A percentile compares a stretch with the other conserved stretches of the same genome.
Conservation (phyloP, 768 basidiomycete species). For the Naematelia encephala region DNA sequence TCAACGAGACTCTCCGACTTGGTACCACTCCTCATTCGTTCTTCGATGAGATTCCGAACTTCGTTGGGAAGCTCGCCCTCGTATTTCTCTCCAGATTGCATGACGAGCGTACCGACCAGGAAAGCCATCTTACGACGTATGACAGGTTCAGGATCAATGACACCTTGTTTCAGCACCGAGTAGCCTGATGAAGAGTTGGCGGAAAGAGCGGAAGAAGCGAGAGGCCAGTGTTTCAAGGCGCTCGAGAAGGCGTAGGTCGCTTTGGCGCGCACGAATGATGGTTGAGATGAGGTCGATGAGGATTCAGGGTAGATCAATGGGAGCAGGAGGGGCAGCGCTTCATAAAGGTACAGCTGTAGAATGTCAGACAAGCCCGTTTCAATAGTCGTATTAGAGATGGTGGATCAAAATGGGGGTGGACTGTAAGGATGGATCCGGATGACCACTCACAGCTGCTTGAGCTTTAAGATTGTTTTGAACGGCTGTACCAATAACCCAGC, state of each 20-base stretch:
- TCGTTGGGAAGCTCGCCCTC: conserved; percentile 33
- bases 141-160: conserved; percentile 37
- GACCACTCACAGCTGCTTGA: conserved; percentile 48
- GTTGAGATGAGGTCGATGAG: conserved; percentile 21
- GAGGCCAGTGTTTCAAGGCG: conserved; percentile 49
- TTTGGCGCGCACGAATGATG: conserved; percentile 39
- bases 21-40: conserved; percentile 15
- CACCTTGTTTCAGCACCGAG: conserved; percentile 28
- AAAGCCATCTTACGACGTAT: conserved; percentile 50
- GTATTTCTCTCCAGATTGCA: conserved; percentile 35
- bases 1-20: conserved; percentile 16
- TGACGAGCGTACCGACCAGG: conserved; percentile 45
- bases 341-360: conserved; percentile 41
- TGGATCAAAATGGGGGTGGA: conserved; percentile 3
- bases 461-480: conserved; percentile 52
- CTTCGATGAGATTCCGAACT: conserved; percentile 26
- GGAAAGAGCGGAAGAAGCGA: conserved; percentile 39
- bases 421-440: not conserved
- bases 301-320: conserved; percentile 37
- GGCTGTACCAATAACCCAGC: conserved; percentile 51
- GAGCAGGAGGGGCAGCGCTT: conserved; percentile 43
- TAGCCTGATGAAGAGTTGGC: conserved; percentile 37
- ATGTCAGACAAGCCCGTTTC: no score
- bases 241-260: conserved; percentile 49
- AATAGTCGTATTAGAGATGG: no score